A percentile compares a stretch with the other conserved stretches of the same genome.
Conservation (phyloP, 2,329 filamentous ascomycete genomes). For the Lomentospora prolificans region DNA sequence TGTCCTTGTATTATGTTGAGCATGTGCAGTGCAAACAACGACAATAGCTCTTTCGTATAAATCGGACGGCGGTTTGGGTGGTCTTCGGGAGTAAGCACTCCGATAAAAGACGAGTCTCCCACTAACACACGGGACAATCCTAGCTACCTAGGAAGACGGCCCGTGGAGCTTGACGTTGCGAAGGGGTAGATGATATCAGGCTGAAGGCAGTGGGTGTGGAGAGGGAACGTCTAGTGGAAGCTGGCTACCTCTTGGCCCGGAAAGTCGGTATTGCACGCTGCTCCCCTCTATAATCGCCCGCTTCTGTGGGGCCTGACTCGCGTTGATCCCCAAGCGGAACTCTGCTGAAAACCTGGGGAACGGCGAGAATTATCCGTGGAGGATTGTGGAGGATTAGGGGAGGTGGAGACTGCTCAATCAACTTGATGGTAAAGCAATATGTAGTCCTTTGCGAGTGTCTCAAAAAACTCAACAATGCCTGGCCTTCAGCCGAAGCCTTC, state of each 20-base stretch:
- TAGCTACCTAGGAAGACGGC: conserved; percentile 1
- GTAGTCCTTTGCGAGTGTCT: not conserved
- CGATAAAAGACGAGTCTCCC: not conserved
- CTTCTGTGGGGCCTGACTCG: not conserved
- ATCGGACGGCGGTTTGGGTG: not conserved
- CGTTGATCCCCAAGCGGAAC: not conserved
- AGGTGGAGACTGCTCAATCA: not conserved
- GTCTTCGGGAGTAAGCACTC: not conserved
- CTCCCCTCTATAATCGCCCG: not conserved
- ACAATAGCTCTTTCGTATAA: not conserved
- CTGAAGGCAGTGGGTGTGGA: conserved; percentile 3
- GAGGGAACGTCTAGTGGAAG: not conserved
- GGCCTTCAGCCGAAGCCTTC: too few relatives aligned
- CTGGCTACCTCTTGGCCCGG: not conserved
- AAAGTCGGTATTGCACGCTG: not conserved
- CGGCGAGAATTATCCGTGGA: not conserved
- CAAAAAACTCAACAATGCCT: not conserved
- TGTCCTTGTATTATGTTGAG: too few relatives aligned
- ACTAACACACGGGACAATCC: conserved; percentile 1
- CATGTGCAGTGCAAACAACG: not conserved
- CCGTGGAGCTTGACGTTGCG: not conserved
- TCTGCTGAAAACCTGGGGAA: not conserved
- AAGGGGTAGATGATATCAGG: conserved; percentile 7
- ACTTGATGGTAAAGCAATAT: not conserved
- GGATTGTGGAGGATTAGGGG: too few relatives aligned